Evolutionary conservation across 2,329 filamentous ascomycete genomes (phyloP).

Genomic region (Fusarium humuli): DNA sequence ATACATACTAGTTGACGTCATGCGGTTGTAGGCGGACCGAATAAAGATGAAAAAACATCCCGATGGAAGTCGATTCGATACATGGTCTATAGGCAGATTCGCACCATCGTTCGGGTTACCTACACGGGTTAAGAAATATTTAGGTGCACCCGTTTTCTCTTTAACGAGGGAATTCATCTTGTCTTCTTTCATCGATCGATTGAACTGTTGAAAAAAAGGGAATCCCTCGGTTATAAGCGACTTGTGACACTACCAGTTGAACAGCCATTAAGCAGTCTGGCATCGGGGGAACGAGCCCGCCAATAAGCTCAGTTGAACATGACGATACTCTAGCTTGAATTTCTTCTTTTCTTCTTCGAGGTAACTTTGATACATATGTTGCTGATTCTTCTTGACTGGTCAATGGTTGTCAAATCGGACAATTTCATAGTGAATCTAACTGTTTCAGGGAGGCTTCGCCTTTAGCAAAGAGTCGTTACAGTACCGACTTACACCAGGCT

Average conservation of each 20-base stretch:
- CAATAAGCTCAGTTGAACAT: neutral
- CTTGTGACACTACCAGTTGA: neutral
- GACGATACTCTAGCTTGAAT: neutral
- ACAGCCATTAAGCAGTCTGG: neutral
- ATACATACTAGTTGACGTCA: conserved; percentile 39
- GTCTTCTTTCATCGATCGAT: neutral
- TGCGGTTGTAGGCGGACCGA: conserved; percentile 25
- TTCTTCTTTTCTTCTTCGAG: neutral
- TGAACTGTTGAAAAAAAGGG: neutral
- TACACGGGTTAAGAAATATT: neutral
- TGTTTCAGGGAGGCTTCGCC: neutral
- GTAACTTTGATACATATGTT: neutral
- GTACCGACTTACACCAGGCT: neutral
- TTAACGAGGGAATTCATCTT: neutral
- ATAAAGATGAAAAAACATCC: conserved; percentile 2
- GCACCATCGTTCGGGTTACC: conserved; percentile 2
- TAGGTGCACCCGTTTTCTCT: neutral
- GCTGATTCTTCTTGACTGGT: neutral
- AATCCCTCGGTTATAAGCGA: neutral
- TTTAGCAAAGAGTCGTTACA: neutral
- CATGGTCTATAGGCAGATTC: neutral
- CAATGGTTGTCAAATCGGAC: neutral
- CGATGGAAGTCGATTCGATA: neutral
- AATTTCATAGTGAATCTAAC: conserved; percentile 1
- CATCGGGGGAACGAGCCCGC: neutral